Evolutionary conservation across 1,284 basidiomycete species (phyloP).

Genomic region (Pyrrhoderma noxium): DNA sequence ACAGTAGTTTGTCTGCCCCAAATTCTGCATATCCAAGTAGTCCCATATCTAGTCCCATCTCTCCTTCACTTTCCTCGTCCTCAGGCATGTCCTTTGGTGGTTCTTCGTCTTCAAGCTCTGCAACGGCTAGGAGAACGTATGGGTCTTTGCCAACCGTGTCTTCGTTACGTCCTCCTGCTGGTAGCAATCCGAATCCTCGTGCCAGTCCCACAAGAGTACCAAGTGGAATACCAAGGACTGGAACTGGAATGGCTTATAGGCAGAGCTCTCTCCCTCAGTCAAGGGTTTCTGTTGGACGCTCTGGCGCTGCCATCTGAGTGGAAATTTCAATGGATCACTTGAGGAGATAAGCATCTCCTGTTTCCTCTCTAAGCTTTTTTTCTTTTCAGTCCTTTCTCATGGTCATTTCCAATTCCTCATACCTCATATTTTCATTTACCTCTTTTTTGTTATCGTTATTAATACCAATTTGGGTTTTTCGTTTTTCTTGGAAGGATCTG

Average conservation of each 20-base stretch:
- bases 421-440: no score
- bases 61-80: not conserved
- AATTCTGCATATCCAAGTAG: not conserved
- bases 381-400: no score
- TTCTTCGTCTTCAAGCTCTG: conserved; percentile 1
- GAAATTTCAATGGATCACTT: no score
- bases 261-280: conserved; percentile 13
- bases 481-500: no score
- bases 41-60: not conserved
- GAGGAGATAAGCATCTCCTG: no score
- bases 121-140: not conserved
- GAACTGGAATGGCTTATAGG: conserved; percentile 63
- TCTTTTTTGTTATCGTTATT: no score
- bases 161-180: not conserved
- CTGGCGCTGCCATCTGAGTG: no score
- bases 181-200: not conserved
- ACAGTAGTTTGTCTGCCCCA: conserved; percentile 21
- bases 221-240: conserved; percentile 44
- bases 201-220: conserved; percentile 15
- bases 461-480: no score
- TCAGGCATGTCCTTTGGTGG: not conserved
- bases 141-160: conserved; percentile 1
- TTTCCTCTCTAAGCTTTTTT: no score
- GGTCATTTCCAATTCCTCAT: no score
- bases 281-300: no score